Base-by-base conservation (phyloP, 2,329 filamentous ascomycete species). In the Botrytis fabae region DNA sequence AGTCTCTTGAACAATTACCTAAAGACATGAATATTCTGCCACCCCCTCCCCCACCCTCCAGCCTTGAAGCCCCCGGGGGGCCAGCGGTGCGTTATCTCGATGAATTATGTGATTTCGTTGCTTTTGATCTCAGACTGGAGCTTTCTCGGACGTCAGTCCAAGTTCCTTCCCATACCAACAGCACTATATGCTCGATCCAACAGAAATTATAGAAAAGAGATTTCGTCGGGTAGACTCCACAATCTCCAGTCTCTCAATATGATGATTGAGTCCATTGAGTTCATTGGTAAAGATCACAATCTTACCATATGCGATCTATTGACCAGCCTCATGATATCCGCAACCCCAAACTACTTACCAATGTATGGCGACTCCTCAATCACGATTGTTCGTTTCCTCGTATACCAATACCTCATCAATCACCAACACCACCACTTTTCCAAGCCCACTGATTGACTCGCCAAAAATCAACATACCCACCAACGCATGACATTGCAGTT, bases 381-480 rank as follows among this genome's bases (percentile, higher is more conserved):
- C 25, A 22, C 8, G 38, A 5, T 14, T 61, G 48, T 51, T 44
- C 48, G 14, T 40, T 40, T 42, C 25, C 42, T 42, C 25, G 35
- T 25, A 42, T 62, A 9, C 35, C 5, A n/a, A n/a, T 62, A 14
- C 22, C 16, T 18, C 25, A 20, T 44, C 60, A 6, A 63, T n/a
- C n/a, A 54, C 5, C 12, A 54, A 12, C 25, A n/a, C 48, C 38
- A 42, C 61, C 61, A 63, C 60, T 42, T 62, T 62, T 42, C 14
- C 8, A 28, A 28, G 61, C 61, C 44, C 28, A 28, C 16, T 63
- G n/a, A 63, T 63, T 63, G 61, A 63, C 61, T 63, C 40, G 61
- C 60, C 35, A 62, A 62, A 59, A 18, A 62, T 16, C 35, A n/a
- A 25, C 8, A 40, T 62, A 44, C 61, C n/a, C 61, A 42, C 61